Base-by-base conservation (phyloP, 2,329 filamentous ascomycete genomes). In the Penicillium freii region DNA sequence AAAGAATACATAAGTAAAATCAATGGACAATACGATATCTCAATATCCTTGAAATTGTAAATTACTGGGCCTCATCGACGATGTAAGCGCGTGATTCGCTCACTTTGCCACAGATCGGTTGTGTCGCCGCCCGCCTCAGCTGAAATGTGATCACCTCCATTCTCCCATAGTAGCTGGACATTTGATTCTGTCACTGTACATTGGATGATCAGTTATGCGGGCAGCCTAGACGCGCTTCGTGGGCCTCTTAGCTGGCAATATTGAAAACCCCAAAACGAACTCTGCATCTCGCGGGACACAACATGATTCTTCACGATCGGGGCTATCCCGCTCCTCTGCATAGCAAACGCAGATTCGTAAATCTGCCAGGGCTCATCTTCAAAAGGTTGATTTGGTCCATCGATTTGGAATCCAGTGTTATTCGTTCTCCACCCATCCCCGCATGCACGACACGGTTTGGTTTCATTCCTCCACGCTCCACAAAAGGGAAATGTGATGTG, bases 101-200 rank as follows among this genome's bases (percentile, higher is more conserved):
- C 40, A 15, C 42, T 46, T 43, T 33, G 23, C 33, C 40, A 42
- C 42, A 44, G 27, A 53, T 47, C 15, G 25, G 19, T 27, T 49
- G 38, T 40, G 17, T 40, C 34, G 42, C 21, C 31, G 51, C 21
- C 31, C 11, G 13, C 19, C 45, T n/a, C 40, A 25, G 19, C 34
- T 53, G 19, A 52, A 52, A 56, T 52, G 27, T 56, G 48, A 56
- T 44, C 33, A 34, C 48, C 54, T 52, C 31, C 42, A 56, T 42
- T 51, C 23, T 49, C 3, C 17, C 11, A 44, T 8, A 13, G 21
- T 21, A 36, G 19, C 39, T 51, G 2, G 19, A 31, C 25, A 42
- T 33, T 25, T 34, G n/a, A 25, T n/a, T 25, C 1, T 39, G n/a
- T 25, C n/a, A 51, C 25, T 23, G 5, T 43, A 25, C 19, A 51